These are phyloP conservation scores for Phaeoacremonium minimum DNA, from an alignment of 2,329 filamentous ascomycete genomes.

Conservation along the genomic window DNA sequence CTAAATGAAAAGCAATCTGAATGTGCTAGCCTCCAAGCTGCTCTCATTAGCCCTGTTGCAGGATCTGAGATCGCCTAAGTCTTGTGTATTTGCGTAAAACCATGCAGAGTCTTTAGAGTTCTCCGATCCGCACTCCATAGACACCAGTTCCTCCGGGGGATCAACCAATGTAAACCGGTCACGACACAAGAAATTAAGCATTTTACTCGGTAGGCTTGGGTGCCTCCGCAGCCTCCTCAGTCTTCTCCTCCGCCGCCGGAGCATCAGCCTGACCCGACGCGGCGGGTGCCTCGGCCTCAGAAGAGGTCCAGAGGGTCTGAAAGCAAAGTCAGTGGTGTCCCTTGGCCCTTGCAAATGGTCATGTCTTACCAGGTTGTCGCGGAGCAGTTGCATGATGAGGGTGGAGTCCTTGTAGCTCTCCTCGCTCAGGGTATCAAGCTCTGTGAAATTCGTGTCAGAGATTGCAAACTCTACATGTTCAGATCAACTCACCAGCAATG, in stretches of 20 bases:
- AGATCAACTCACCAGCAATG: constrained; percentile 60
- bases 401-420: constrained; percentile 99
- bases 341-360: too few species aligned
- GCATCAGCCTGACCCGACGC: constrained; percentile 44
- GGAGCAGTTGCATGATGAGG: constrained; percentile 96
- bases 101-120: constrained; percentile 38
- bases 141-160: constrained; percentile 53
- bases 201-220: constrained; percentile 63
- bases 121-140: constrained; percentile 59
- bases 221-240: constrained; percentile 56
- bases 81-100: constrained; percentile 46
- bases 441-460: constrained; percentile 40
- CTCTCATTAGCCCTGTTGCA: constrained; percentile 37
- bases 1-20: constrained; percentile 46
- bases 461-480: too few species aligned
- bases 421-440: constrained; percentile 94
- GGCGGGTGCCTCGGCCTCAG: constrained; percentile 83
- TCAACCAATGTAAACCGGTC: constrained; percentile 37
- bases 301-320: constrained; percentile 98
- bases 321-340: constrained; percentile 23
- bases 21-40: constrained; percentile 40
- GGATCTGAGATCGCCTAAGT: constrained; percentile 21
- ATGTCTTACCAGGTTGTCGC: constrained; percentile 82
- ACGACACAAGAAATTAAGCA: constrained; percentile 28
- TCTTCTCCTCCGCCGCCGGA: constrained; percentile 52